Evolutionary conservation across 169 alveolate species (phyloP).

Genomic region (Plasmodium relictum): DNA sequence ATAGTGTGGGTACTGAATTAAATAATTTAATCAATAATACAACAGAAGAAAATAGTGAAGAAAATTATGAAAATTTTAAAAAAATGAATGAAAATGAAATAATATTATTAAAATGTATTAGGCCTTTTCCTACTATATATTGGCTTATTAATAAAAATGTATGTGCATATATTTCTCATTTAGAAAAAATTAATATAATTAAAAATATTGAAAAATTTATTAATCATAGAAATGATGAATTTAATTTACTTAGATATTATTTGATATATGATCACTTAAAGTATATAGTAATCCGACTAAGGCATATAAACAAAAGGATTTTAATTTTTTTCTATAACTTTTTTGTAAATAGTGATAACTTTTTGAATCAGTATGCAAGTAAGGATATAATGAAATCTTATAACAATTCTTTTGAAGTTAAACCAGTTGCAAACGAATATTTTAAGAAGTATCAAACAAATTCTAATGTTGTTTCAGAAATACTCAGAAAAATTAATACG

Average conservation of each 20-base stretch:
- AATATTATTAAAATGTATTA: constrained; percentile 52
- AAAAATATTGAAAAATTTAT: constrained; percentile 77
- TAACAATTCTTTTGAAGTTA: constrained; percentile 19
- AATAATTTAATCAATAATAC: too few species aligned
- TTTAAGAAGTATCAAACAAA: constrained; percentile 25
- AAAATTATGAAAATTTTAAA: constrained; percentile 18
- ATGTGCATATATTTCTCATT: constrained; percentile 79
- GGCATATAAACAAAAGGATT: constrained; percentile 54
- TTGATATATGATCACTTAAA: constrained; percentile 72
- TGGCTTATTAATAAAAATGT: constrained; percentile 81
- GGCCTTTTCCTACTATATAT: constrained; percentile 86
- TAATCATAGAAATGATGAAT: constrained; percentile 40
- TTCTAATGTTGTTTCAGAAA: constrained; percentile 38
- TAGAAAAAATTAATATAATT: constrained; percentile 84
- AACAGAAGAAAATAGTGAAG: not conserved
- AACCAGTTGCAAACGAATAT: constrained; percentile 5
- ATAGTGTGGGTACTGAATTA: too few species aligned
- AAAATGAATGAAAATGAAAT: constrained; percentile 36
- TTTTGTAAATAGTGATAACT: constrained; percentile 43
- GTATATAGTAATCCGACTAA: constrained; percentile 43
- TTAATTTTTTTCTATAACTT: constrained; percentile 37
- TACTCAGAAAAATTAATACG: constrained; percentile 80
- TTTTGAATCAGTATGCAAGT: constrained; percentile 9
- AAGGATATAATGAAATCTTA: not conserved
- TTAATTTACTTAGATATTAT: constrained; percentile 41